Evolutionary conservation across 108 stramenopile species (phyloP).

Genomic region (Fistulifera solaris): DNA sequence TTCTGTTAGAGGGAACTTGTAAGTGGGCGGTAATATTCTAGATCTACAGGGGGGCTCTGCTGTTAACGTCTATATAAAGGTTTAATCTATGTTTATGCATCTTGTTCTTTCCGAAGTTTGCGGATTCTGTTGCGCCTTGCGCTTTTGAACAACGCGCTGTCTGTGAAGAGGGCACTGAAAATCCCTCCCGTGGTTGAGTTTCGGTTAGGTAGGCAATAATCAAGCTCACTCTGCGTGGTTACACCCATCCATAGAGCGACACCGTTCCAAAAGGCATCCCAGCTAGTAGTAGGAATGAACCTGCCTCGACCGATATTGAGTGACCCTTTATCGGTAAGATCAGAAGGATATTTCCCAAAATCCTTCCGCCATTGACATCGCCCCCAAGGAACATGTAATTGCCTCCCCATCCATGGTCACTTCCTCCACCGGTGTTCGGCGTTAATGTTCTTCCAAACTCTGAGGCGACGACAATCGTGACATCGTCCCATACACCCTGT

Average conservation of each 20-base stretch:
- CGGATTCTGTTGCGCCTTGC: too few species aligned
- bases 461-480: conserved; percentile 15
- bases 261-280: conserved; percentile 41
- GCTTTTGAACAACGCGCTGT: too few species aligned
- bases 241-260: conserved; percentile 9
- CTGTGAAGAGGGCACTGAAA: too few species aligned
- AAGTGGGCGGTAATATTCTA: too few species aligned
- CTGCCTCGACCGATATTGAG: conserved; percentile 36
- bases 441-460: conserved; percentile 36
- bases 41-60: too few species aligned
- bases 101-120: too few species aligned
- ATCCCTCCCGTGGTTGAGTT: too few species aligned
- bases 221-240: too few species aligned
- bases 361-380: conserved; percentile 29
- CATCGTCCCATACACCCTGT: conserved; percentile 28
- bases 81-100: too few species aligned
- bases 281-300: conserved; percentile 46
- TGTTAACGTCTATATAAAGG: too few species aligned
- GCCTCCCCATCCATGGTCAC: conserved; percentile 58
- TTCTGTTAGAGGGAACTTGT: too few species aligned
- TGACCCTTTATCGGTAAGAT: conserved; percentile 24
- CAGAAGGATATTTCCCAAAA: conserved; percentile 40
- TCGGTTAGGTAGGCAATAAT: too few species aligned
- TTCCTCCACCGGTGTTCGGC: conserved; percentile 36
- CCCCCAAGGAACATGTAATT: conserved; percentile 42